Evolutionary conservation across 495 filamentous ascomycete genomes (phyloP), one percentile per base, ranked within the genome.

Genomic region (Penicillium antarcticum): DNA sequence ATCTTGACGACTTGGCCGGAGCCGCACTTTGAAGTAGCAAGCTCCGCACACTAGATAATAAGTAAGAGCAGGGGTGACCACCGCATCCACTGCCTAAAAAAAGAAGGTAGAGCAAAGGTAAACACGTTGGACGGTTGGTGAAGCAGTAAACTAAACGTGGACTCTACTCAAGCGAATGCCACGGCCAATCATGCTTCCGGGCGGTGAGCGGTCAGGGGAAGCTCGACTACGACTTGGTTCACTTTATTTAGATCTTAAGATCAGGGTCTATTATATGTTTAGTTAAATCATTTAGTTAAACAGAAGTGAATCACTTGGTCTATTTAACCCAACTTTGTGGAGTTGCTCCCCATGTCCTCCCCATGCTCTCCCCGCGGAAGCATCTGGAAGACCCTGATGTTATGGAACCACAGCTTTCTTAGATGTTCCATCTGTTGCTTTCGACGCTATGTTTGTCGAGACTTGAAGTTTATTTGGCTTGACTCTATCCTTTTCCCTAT

Each of bases 1-100:
- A 88, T 89, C 57, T 76, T 83, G 78, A 66, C 52, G 60, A 71
- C 58, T 67, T 71, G 67, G 68, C 71, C 72, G 69, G 67, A 75
- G 74, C 74, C 71, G 72, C 74, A 71, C 70, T 67, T 60, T 59
- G 65, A 54, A 72, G 72, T 66, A 68, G 67, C 72, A 71, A 70
- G 71, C 72, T 73, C 71, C 67, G 65, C 71, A 71, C 71, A 52
- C 58, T 63, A 55, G 55, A 60, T 41, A 64, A 31, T 47, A 56
- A 55, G 32, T 55, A 26, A 57, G 63, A 54, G 67, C 60, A 67
- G 56, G 63, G 42, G 54, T 60, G 65, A 71, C 64, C 67, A 71
- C 68, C 57, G 63, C 70, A 75, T 73, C 62, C 71, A 75, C 70
- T 58, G 42, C 53, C 53, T 47, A 36, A 45, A 52, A 48, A 53